Evolutionary conservation across 2,329 filamentous ascomycete genomes (phyloP), one percentile per base, ranked within the genome.

Genomic region (Neofusicoccum parvum): DNA sequence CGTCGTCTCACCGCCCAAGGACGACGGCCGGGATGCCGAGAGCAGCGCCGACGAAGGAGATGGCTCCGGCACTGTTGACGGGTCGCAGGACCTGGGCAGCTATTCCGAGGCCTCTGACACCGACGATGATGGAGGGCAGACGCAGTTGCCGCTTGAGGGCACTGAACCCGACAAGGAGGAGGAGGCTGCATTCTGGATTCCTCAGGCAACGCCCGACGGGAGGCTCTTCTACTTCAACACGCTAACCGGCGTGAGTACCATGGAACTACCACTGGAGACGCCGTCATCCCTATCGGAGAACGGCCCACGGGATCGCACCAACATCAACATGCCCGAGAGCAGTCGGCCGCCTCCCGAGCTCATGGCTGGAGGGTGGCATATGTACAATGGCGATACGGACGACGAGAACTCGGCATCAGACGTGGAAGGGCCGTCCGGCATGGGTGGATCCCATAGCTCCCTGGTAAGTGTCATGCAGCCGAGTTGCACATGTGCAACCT

Each of bases 151-250:
- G 5, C 85, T 92, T 58, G 92, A 96, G 73, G 88, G 88, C 58
- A 83, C 84, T 20, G 85, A 85, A 51, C 79, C 78, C 68, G 83
- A 79, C 68, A 89, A 90, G 73, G 91, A 92, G 74, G 94, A 95
- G 71, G 89, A 94, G 76, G 93, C 94, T 51, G 94, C 96, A 70
- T 99, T 96, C 76, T 99, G 95, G 95, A 97, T 99, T 70, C 95
- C 95, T 17, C 95, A 99, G 81, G 95, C 94, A 14, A 99, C 95
- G 0, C 88, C 92, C 1, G 94, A 98, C 76, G 95, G 95, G 63
- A 87, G 94, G 65, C 80, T 99, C 27, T 99, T 96, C 79, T 99
- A 98, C 80, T 98, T 96, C 85, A 99, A 99, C 78, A 98, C 94
- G 68, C 88, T 97, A 81, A 99, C 95, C 0, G 94, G 94, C 64